Evolutionary conservation across 208 protist genomes (phyloP).

Genomic region (Wallacemonas rigidus): DNA sequence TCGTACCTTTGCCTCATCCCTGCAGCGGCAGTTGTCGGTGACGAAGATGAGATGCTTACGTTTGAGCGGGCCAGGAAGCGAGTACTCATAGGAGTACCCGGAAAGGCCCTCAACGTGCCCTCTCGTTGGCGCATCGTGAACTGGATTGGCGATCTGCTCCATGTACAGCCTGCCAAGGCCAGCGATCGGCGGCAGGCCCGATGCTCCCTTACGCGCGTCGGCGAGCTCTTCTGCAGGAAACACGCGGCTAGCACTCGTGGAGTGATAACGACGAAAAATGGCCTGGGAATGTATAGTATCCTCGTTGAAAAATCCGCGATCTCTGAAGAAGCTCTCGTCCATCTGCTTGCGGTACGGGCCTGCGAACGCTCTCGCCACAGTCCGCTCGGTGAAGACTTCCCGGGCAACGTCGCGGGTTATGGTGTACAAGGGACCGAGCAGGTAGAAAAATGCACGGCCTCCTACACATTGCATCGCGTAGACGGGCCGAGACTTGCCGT

Average conservation of each 20-base stretch:
- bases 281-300: neutral
- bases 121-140: neutral
- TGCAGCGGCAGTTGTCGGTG: slow-evolving; percentile 1
- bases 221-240: neutral
- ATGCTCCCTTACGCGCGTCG: neutral
- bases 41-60: slow-evolving; percentile 1
- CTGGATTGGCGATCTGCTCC: neutral
- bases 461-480: neutral
- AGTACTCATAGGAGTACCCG: slow-evolving; percentile 3
- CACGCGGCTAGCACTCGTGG: neutral
- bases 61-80: neutral
- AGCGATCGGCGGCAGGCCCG: neutral
- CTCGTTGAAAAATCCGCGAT: neutral
- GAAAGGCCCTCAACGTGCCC: neutral
- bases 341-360: neutral
- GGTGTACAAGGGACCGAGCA: slow-evolving; percentile 1
- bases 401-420: neutral
- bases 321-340: neutral
- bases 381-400: neutral
- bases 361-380: neutral
- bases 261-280: neutral
- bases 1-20: neutral
- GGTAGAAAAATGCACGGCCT: neutral
- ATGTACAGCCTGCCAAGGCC: slow-evolving; percentile 7
- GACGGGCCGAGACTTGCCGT: neutral